Evolutionary conservation across 345 rosid species (phyloP).

Genomic region (Adansonia digitata): DNA sequence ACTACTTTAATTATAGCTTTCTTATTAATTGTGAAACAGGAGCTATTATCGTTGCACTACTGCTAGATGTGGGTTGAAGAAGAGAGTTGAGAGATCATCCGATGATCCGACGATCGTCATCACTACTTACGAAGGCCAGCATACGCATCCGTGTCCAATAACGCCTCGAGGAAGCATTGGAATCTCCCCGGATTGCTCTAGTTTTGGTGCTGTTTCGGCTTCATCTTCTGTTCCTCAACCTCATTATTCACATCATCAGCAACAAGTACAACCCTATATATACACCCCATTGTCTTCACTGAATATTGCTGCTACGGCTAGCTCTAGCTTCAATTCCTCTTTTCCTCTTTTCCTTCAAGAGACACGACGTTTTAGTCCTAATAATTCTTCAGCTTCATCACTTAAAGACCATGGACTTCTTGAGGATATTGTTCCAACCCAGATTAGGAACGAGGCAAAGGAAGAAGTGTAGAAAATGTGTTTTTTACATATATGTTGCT

Average conservation of each 20-base stretch:
- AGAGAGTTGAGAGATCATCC: constrained; percentile 89
- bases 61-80: constrained; percentile 88
- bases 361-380: constrained; percentile 19
- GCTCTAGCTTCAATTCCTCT: constrained; percentile 22
- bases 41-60: constrained; percentile 98
- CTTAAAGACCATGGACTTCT: constrained; percentile 81
- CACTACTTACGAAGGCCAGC: constrained; percentile 96
- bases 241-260: constrained; percentile 23
- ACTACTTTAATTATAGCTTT: no score
- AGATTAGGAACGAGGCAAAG: constrained; percentile 41
- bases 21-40: constrained; percentile 30
- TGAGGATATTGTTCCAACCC: constrained; percentile 81
- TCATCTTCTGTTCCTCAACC: constrained; percentile 47
- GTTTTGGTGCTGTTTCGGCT: constrained; percentile 18
- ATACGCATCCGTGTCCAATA: constrained; percentile 67
- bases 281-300: constrained; percentile 30
- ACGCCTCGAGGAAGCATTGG: constrained; percentile 62
- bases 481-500: constrained; percentile 4
- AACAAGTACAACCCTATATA: constrained; percentile 22
- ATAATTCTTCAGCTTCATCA: constrained; percentile 21
- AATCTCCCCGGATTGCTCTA: constrained; percentile 22
- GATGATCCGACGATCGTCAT: constrained; percentile 74
- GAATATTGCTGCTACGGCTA: constrained; percentile 22
- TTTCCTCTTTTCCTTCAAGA: constrained; percentile 31
- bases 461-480: constrained; percentile 20